Evolutionary conservation across 2,329 filamentous ascomycete genomes (phyloP).

Genomic region (Fusarium fracticaudum): DNA sequence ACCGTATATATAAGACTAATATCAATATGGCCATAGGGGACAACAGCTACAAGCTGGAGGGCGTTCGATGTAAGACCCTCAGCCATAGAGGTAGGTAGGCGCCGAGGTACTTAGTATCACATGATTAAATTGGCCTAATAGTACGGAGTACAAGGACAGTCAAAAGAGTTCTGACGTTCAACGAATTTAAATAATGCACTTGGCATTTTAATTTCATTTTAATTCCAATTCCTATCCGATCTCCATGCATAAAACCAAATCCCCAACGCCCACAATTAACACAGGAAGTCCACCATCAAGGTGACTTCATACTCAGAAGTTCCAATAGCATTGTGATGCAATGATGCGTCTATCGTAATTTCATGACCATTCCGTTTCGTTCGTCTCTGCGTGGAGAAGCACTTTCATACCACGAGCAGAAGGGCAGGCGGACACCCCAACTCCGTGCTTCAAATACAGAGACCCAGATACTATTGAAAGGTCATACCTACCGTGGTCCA

Average conservation of each 20-base stretch:
- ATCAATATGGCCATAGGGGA: not conserved
- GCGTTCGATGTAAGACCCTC: not conserved
- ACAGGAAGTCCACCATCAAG: conserved; percentile 8
- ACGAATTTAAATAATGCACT: conserved; percentile 20
- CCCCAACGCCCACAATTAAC: conserved; percentile 22
- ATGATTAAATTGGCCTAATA: not conserved
- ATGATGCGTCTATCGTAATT: conserved; percentile 31
- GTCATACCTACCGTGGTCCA: conserved; percentile 59
- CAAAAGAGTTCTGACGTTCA: not conserved
- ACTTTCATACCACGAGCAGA: conserved; percentile 61
- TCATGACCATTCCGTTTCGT: conserved; percentile 47
- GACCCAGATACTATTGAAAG: conserved; percentile 55
- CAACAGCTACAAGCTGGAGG: not conserved
- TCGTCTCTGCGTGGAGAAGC: conserved; percentile 55
- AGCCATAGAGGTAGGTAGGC: not conserved
- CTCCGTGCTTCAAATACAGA: conserved; percentile 64
- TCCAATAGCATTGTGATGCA: conserved; percentile 1
- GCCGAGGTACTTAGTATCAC: not conserved
- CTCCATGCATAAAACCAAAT: not conserved
- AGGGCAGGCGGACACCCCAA: conserved; percentile 56
- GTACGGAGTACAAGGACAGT: not conserved
- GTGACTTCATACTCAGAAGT: conserved; percentile 11
- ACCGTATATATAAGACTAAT: not conserved
- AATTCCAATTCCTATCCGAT: not conserved
- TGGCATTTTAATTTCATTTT: conserved; percentile 28